Evolutionary conservation across 768 basidiomycete genomes (phyloP).

Genomic region (Russula griseocarnosa): DNA sequence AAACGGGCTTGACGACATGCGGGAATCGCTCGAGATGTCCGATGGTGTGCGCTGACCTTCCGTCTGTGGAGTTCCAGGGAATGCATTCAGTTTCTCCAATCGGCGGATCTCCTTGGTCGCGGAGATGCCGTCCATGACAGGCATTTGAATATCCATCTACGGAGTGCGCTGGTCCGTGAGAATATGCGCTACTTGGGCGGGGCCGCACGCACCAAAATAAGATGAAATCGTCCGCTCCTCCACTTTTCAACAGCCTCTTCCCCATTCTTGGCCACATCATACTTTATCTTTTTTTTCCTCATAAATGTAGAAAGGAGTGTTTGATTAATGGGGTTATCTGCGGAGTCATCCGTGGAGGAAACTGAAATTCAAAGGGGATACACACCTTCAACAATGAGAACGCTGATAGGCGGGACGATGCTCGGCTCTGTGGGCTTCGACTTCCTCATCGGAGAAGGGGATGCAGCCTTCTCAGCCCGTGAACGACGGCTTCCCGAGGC

Average conservation of each 20-base stretch:
- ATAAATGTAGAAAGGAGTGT: conserved; percentile 96
- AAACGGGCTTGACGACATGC: conserved; percentile 59
- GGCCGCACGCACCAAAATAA: conserved; percentile 72
- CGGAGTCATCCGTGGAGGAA: not conserved
- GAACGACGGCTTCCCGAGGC: conserved; percentile 35
- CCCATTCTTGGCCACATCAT: conserved; percentile 91
- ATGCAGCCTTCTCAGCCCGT: conserved; percentile 34
- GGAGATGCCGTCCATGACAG: conserved; percentile 96
- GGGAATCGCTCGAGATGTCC: conserved; percentile 47
- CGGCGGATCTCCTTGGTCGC: conserved; percentile 94
- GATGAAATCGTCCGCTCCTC: conserved; percentile 87
- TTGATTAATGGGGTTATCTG: conserved; percentile 98
- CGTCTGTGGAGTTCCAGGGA: conserved; percentile 61
- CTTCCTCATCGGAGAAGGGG: conserved; percentile 42
- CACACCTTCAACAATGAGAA: conserved; percentile 95
- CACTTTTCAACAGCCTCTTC: conserved; percentile 95
- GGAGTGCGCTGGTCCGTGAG: conserved; percentile 24
- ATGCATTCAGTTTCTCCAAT: conserved; percentile 65
- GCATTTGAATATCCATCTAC: conserved; percentile 99
- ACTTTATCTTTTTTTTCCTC: conserved; percentile 93
- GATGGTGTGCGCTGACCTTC: conserved; percentile 55
- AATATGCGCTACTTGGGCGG: not conserved
- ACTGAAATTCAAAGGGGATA: conserved; percentile 16
- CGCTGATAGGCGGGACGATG: conserved; percentile 94
- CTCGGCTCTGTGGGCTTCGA: conserved; percentile 56